These are phyloP conservation scores for Vitis rupestris DNA, from an alignment of 164 flowering plant genomes.

Conservation along the genomic window DNA sequence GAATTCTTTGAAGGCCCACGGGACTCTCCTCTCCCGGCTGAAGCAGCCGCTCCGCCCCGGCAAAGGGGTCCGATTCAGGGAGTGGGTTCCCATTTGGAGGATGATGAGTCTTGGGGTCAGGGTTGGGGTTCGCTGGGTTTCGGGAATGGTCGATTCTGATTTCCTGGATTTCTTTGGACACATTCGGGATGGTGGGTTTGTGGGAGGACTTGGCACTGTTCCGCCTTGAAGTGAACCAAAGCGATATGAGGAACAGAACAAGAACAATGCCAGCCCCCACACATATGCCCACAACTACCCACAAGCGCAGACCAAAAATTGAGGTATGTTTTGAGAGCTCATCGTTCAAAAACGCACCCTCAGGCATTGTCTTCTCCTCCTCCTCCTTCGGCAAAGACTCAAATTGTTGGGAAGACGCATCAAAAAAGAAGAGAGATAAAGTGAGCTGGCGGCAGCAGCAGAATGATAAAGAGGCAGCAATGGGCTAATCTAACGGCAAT, in stretches of 20 bases:
- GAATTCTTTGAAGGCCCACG: slow-evolving; percentile 38
- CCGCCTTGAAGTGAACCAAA: slow-evolving; percentile 55
- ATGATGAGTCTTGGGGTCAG: slow-evolving; percentile 13
- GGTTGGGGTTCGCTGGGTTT: slow-evolving; percentile 7
- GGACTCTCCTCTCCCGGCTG: slow-evolving; percentile 33
- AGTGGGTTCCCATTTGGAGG: slow-evolving; percentile 20
- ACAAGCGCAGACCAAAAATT: slow-evolving; percentile 66
- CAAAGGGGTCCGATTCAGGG: slow-evolving; percentile 31
- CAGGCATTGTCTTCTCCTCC: slow-evolving; percentile 35
- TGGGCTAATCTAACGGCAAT: no score
- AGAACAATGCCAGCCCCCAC: slow-evolving; percentile 73
- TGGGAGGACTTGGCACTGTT: slow-evolving; percentile 23
- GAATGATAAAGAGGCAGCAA: neutral
- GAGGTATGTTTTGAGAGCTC: slow-evolving; percentile 67
- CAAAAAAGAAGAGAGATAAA: neutral
- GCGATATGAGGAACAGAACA: slow-evolving; percentile 66
- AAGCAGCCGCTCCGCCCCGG: slow-evolving; percentile 6
- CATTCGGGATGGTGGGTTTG: slow-evolving; percentile 42
- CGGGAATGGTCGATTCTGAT: slow-evolving; percentile 31
- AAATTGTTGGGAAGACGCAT: neutral
- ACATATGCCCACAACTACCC: slow-evolving; percentile 74
- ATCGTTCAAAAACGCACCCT: slow-evolving; percentile 47
- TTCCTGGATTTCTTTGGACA: slow-evolving; percentile 58
- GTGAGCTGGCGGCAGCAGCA: neutral
- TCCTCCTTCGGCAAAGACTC: neutral